Conservation (phyloP, 768 basidiomycete species). For the Cubamyces lactineus region DNA sequence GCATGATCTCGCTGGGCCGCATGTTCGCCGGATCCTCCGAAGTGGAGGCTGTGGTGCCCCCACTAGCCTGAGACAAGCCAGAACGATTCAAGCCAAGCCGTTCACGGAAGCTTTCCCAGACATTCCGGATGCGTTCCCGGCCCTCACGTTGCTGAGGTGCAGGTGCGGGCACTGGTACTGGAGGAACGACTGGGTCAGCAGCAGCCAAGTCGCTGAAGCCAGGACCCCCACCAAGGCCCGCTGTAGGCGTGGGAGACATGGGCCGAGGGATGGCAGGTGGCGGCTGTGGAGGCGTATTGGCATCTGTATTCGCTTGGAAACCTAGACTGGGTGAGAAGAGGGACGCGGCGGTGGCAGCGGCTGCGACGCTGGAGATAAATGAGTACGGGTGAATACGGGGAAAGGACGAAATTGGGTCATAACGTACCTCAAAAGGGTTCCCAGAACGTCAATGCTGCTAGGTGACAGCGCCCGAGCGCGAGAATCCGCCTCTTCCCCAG, state of each 20-base stretch:
- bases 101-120: slow-evolving; percentile 71
- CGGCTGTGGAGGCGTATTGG: slow-evolving; percentile 18
- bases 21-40: slow-evolving; percentile 38
- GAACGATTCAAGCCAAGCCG: slow-evolving; percentile 54
- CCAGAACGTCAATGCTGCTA: slow-evolving; percentile 80
- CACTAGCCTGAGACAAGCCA: neutral
- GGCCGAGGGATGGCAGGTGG: slow-evolving; percentile 35
- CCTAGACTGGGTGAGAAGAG: slow-evolving; percentile 62
- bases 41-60: neutral
- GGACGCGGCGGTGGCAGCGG: slow-evolving; percentile 90
- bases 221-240: slow-evolving; percentile 34
- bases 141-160: slow-evolving; percentile 24
- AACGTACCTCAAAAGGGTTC: slow-evolving; percentile 77
- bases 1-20: slow-evolving; percentile 65
- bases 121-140: slow-evolving; percentile 55
- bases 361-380: slow-evolving; percentile 59
- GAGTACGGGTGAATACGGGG: slow-evolving; percentile 10
- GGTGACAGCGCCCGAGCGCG: slow-evolving; percentile 54
- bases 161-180: slow-evolving; percentile 3
- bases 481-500: slow-evolving; percentile 23
- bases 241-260: slow-evolving; percentile 47
- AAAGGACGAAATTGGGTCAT: neutral
- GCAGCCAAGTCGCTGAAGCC: slow-evolving; percentile 36
- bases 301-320: slow-evolving; percentile 24
- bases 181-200: slow-evolving; percentile 22